Conservation (phyloP, 768 basidiomycete genomes). For the Hebeloma cylindrosporum region DNA sequence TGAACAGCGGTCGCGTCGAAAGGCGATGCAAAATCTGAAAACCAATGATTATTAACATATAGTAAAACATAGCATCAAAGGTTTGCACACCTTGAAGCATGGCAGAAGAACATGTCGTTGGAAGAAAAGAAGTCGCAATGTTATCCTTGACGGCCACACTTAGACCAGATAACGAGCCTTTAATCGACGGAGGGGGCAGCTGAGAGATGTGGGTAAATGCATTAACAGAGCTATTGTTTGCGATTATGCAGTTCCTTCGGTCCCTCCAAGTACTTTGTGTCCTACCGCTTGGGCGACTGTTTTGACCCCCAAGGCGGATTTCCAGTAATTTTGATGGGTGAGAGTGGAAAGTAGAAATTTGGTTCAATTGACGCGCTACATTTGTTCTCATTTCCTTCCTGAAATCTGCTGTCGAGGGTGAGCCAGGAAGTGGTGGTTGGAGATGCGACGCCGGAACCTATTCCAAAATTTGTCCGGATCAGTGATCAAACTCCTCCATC, state of each 20-base stretch:
- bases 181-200: background rate
- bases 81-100: conserved; percentile 59
- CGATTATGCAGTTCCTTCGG: no score
- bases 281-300: no score
- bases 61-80: conserved; percentile 1
- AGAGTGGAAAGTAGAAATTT: background rate
- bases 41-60: background rate
- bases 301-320: no score
- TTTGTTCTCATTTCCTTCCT: conserved; percentile 18
- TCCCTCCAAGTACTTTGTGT: no score
- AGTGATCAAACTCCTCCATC: conserved; percentile 18
- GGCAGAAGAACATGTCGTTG: conserved; percentile 73
- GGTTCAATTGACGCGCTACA: conserved; percentile 16
- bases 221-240: conserved; percentile 47
- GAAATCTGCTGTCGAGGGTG: background rate
- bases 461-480: no score
- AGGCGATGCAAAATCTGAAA: conserved; percentile 68
- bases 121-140: conserved; percentile 66
- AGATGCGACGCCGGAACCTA: background rate
- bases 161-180: conserved; percentile 37
- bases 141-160: conserved; percentile 84
- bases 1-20: conserved; percentile 86
- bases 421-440: background rate
- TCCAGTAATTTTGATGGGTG: no score
- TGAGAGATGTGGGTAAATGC: conserved; percentile 48